Percentiles rank a stretch among this genome's conserved stretches.
These are phyloP conservation scores for Aspergillus chevalieri DNA, from an alignment of 2,329 filamentous ascomycete genomes.

Conservation along the genomic window DNA sequence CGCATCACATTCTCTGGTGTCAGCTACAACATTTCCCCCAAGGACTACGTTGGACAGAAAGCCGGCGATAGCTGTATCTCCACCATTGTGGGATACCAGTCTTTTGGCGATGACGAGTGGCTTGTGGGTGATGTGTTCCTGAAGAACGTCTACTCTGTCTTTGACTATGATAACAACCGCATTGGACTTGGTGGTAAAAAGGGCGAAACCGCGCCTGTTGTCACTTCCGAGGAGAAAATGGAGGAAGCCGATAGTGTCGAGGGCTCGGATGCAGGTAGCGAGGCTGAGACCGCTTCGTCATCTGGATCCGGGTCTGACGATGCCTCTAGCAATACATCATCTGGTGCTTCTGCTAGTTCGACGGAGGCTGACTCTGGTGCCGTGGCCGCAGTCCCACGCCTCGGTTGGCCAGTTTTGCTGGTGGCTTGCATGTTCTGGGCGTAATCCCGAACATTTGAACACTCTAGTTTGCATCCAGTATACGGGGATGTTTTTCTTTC, in stretches of 20 bases:
- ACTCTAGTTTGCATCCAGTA: neutral
- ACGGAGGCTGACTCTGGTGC: slow-evolving; percentile 6
- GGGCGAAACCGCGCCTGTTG: neutral
- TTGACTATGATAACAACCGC: slow-evolving; percentile 60
- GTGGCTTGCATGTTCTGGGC: slow-evolving; percentile 9
- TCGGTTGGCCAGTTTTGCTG: slow-evolving; percentile 13
- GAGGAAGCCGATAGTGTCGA: neutral
- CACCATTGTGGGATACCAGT: slow-evolving; percentile 67
- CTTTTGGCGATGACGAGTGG: slow-evolving; percentile 60
- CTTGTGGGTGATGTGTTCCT: slow-evolving; percentile 80
- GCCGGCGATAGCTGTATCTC: slow-evolving; percentile 48
- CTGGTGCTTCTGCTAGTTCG: neutral
- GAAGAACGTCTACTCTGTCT: slow-evolving; percentile 84
- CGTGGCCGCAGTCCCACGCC: slow-evolving; percentile 2
- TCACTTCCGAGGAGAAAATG: neutral
- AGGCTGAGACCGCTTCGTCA: neutral
- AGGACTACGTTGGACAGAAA: slow-evolving; percentile 60
- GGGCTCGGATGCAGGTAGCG: neutral
- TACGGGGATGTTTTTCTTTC: neutral
- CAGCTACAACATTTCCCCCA: slow-evolving; percentile 59
- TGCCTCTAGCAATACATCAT: slow-evolving; percentile 9
- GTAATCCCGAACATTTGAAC: neutral
- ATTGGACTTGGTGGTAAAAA: slow-evolving; percentile 29
- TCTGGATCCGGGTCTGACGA: slow-evolving; percentile 4
- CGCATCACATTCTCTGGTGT: slow-evolving; percentile 63